Evolutionary conservation across 1,139 yeast genomes (phyloP), one percentile per base, ranked within the genome.

Genomic region (Geotrichum klebahnii): DNA sequence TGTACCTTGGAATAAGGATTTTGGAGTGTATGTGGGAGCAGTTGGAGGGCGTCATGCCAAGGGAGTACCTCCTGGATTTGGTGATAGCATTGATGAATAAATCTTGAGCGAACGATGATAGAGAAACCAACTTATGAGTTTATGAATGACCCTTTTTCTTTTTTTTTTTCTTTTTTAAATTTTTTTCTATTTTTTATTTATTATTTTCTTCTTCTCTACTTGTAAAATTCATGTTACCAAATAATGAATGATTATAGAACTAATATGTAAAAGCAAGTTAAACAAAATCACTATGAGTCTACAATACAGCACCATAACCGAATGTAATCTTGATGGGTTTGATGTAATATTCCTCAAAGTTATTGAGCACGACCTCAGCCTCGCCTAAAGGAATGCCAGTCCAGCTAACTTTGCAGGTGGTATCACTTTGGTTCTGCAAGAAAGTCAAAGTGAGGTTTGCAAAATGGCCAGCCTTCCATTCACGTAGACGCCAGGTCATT

Each of bases 341-440:
- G 52, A 90, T 81, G 66, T 92, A 92, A 67, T 88, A 86, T 57
- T 86, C 89, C 60, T 88, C 89, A 64, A 94, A 92, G 68, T 92
- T 92, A 41, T 75, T 78, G 63, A 81, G 79, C 38, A 87, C 96
- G 52, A 84, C 75, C 52, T 92, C 98, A 67, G 92, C 97, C 65
- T 94, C 94, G n/a, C 97, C 98, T 42, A 92, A 75, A 19, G 98
- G 98, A 46, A 92, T 83, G n/a, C 97, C 97, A 20, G 80, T 73
- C 79, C 92, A 87, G 52, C 77, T 74, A 33, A 89, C 92, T 53
- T 82, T 79, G 73, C 90, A 74, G 52, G 77, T 80, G 14, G 98
- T 92, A 61, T 90, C 97, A 40, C 84, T 79, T 16, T 80, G 75
- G 22, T 94, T 94, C 65, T 87, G 88, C 50, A 78, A 79, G 56